These are phyloP conservation scores for Geotrichum citri-aurantii DNA, from an alignment of 1,139 yeast species.

Conservation along the genomic window DNA sequence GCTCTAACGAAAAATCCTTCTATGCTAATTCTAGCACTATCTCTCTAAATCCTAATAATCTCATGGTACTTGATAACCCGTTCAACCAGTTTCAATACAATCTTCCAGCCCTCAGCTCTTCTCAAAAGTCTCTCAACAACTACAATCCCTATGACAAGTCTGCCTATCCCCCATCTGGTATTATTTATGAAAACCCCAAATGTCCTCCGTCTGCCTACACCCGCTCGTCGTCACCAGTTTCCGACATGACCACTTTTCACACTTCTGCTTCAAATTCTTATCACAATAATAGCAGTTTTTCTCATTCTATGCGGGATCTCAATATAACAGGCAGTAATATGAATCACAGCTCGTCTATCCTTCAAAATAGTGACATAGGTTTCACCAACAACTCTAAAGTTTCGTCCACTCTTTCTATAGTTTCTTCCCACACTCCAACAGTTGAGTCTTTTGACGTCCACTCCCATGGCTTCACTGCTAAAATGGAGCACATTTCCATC, in stretches of 20 bases:
- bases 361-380: conserved; percentile 1
- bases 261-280: not conserved
- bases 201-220: conserved; percentile 15
- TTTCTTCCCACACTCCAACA: conserved; percentile 18
- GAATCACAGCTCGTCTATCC: not conserved
- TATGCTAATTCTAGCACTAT: not conserved
- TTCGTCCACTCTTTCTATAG: conserved; percentile 14
- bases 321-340: not conserved
- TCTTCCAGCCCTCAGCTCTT: conserved; percentile 12
- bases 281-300: not conserved
- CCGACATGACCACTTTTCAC: not conserved
- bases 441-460: not conserved
- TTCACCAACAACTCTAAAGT: conserved; percentile 2
- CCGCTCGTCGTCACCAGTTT: conserved; percentile 9
- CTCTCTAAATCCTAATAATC: not conserved
- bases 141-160: conserved; percentile 12
- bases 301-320: conserved; percentile 1
- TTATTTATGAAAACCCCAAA: conserved; percentile 11
- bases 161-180: conserved; percentile 17
- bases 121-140: conserved; percentile 15
- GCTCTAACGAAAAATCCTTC: not conserved
- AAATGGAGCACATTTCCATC: conserved; percentile 1
- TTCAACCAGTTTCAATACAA: conserved; percentile 10
- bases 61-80: conserved; percentile 5
- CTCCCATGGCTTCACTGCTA: conserved; percentile 4